These are phyloP conservation scores for Phytopythium cucurbitacearum DNA, from an alignment of 352 stramenopile genomes.

Conservation along the genomic window DNA sequence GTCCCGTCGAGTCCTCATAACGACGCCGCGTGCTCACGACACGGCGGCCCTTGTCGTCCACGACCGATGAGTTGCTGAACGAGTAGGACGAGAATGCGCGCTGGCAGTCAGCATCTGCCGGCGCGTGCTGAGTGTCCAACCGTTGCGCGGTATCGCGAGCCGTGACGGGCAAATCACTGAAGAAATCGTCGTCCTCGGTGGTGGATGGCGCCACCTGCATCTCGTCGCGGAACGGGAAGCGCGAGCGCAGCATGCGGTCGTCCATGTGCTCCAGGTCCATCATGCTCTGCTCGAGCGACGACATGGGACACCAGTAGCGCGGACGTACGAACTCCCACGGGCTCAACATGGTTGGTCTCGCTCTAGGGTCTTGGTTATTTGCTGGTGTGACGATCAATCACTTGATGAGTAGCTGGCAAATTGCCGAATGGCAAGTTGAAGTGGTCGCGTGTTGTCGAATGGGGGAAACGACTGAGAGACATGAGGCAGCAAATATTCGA, in stretches of 20 bases:
- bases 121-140: slow-evolving; percentile 1
- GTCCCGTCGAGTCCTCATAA: slow-evolving; percentile 46
- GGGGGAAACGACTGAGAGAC: too few relatives aligned
- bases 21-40: slow-evolving; percentile 29
- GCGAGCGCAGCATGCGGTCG: slow-evolving; percentile 20
- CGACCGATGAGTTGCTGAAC: slow-evolving; percentile 34
- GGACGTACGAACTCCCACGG: slow-evolving; percentile 41
- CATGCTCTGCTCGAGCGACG: slow-evolving; percentile 43
- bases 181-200: slow-evolving; percentile 44
- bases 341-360: slow-evolving; percentile 21
- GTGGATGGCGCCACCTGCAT: slow-evolving; percentile 18
- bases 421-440: slow-evolving; percentile 5
- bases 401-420: slow-evolving; percentile 8
- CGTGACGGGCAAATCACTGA: slow-evolving; percentile 36
- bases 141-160: slow-evolving; percentile 10
- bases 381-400: not conserved
- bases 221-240: slow-evolving; percentile 14
- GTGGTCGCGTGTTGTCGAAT: not conserved
- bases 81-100: slow-evolving; percentile 38
- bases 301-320: slow-evolving; percentile 43
- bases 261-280: slow-evolving; percentile 34
- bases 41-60: slow-evolving; percentile 31
- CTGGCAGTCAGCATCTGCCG: slow-evolving; percentile 1
- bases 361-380: not conserved
- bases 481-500: too few relatives aligned